Evolutionary conservation across 2,329 filamentous ascomycete genomes (phyloP).

Genomic region (Hymenoscyphus repandus): DNA sequence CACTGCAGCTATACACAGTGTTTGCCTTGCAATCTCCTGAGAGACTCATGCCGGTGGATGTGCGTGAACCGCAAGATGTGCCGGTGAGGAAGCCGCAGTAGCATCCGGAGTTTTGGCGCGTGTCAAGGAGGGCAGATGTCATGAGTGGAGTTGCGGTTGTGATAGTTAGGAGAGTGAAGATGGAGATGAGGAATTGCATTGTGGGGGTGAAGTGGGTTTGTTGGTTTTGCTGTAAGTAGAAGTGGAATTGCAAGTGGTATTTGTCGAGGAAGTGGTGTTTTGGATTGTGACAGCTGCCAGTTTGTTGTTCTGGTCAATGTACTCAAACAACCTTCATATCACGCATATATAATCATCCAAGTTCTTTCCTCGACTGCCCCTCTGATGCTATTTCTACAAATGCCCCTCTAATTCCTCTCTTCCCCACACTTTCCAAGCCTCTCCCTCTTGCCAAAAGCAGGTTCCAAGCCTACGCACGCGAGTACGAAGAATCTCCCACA

Average conservation of each 20-base stretch:
- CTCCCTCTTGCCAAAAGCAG: no score
- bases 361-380: no score
- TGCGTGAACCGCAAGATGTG: constrained; percentile 3
- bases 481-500: no score
- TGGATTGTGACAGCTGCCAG: no score
- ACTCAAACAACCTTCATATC: no score
- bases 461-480: no score
- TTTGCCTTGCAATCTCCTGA: neutral
- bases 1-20: neutral
- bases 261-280: no score
- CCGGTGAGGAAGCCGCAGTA: constrained; percentile 8
- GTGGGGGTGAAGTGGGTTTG: neutral
- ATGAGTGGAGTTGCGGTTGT: neutral
- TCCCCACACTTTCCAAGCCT: no score
- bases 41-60: constrained; percentile 4
- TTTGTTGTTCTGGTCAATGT: no score
- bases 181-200: neutral
- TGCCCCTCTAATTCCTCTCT: no score
- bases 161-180: neutral
- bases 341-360: no score
- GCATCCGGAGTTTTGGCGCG: constrained; percentile 6
- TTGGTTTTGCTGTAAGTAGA: neutral
- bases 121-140: neutral
- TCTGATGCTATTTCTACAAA: no score
- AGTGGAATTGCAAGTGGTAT: neutral